Conservation (phyloP, 768 basidiomycete genomes). For the Kwoniella mangroviensis region DNA sequence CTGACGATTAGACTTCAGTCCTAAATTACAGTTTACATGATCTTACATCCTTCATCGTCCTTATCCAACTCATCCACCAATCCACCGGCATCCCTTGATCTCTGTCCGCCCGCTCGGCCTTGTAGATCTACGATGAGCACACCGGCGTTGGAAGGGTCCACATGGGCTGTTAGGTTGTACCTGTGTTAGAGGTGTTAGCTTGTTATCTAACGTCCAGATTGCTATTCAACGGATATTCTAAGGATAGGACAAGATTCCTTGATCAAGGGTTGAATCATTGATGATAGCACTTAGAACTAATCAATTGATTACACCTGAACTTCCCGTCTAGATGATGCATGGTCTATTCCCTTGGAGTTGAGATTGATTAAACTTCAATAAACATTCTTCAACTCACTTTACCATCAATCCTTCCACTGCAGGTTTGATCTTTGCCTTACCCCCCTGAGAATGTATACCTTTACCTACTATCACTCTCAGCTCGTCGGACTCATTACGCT, state of each 20-base stretch:
- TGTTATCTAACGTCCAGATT: background rate
- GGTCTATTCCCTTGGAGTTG: no score
- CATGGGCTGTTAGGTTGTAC: slow-evolving; percentile 70
- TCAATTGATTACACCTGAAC: no score
- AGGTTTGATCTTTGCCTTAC: slow-evolving; percentile 84
- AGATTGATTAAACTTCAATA: background rate
- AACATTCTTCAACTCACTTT: slow-evolving; percentile 61
- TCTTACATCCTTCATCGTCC: slow-evolving; percentile 64
- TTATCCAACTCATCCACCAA: slow-evolving; percentile 65
- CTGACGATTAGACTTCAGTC: no score
- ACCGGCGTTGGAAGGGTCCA: slow-evolving; percentile 81
- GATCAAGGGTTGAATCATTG: no score
- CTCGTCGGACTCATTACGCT: slow-evolving; percentile 67
- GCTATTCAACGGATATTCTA: background rate
- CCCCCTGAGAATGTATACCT: slow-evolving; percentile 78
- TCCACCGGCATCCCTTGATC: slow-evolving; percentile 63
- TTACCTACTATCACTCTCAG: slow-evolving; percentile 88
- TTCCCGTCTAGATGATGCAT: no score
- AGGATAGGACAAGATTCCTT: background rate
- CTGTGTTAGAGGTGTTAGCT: slow-evolving; percentile 59
- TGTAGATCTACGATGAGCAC: slow-evolving; percentile 79
- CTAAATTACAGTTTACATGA: slow-evolving; percentile 64
- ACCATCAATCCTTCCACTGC: slow-evolving; percentile 85
- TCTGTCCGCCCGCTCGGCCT: slow-evolving; percentile 57
- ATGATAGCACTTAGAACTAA: no score